Conservation (phyloP, 192 early-diverging fungal species). For the Podila epigama region DNA sequence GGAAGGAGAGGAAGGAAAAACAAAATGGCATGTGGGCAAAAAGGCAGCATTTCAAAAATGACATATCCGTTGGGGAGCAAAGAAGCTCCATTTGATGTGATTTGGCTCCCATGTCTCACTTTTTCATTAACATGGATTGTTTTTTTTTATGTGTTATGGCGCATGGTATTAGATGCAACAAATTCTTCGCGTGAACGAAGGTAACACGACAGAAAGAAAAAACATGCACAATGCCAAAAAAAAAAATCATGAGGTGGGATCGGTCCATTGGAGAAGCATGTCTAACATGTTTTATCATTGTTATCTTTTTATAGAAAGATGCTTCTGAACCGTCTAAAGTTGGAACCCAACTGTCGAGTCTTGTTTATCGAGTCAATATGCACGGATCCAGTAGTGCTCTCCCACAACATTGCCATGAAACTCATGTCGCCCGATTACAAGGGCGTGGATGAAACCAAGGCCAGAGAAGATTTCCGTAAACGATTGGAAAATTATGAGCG, state of each 20-base stretch:
- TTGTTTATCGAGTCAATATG: constrained; percentile 90
- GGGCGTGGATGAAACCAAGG: constrained; percentile 79
- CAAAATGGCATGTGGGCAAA: background rate
- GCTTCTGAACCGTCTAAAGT: constrained; percentile 65
- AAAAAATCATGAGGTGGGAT: background rate
- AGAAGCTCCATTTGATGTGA: background rate
- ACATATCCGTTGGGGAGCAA: too few species aligned
- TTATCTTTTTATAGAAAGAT: constrained; percentile 50
- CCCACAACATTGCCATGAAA: constrained; percentile 66
- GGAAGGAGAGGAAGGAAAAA: too few species aligned
- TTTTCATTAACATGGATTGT: background rate
- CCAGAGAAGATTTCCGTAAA: constrained; percentile 85
- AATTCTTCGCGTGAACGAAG: constrained; percentile 91
- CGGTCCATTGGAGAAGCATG: background rate
- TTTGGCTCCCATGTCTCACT: background rate
- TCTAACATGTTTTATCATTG: constrained; percentile 39
- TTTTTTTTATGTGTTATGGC: constrained; percentile 33
- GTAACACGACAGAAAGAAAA: constrained; percentile 50
- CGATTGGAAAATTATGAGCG: constrained; percentile 93
- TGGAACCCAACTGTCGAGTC: constrained; percentile 70
- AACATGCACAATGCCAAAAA: constrained; percentile 23
- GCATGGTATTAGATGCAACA: constrained; percentile 78
- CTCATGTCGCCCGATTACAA: constrained; percentile 94
- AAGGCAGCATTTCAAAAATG: too few species aligned
- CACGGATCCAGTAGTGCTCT: constrained; percentile 65